phyloP scores from a whole-genome alignment of 2,329 filamentous ascomycete species.

The Triangularia setosa region DNA sequence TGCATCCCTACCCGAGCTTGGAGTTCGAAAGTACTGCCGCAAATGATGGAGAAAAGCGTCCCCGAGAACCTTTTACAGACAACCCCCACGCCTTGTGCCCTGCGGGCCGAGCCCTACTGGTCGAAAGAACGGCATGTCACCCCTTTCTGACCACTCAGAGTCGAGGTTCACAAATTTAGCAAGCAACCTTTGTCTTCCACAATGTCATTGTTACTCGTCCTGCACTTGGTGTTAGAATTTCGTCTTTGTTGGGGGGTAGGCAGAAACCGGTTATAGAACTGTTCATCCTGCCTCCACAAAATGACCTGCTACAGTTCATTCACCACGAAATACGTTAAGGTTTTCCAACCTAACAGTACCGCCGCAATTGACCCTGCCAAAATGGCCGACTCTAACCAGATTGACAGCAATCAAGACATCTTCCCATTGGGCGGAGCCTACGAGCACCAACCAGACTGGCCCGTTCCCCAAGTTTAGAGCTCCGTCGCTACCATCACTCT shows the following conservation, averaged over 20 bases:
- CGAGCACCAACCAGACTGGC: slow-evolving; percentile 16
- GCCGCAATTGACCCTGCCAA: neutral
- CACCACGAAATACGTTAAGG: neutral
- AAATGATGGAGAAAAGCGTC: too few species aligned
- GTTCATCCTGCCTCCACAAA: neutral
- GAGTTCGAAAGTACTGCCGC: neutral
- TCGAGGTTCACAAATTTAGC: too few species aligned
- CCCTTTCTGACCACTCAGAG: neutral
- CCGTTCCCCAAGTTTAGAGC: slow-evolving; percentile 17
- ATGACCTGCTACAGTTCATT: neutral
- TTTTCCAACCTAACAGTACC: neutral
- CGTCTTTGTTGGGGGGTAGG: neutral
- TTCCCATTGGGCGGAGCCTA: neutral
- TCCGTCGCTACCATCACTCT: slow-evolving; percentile 78
- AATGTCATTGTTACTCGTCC: neutral
- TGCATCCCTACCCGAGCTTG: neutral
- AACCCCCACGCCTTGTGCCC: too few species aligned
- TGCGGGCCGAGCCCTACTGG: too few species aligned
- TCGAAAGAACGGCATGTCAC: neutral
- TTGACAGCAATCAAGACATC: neutral
- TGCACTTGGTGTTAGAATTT: neutral
- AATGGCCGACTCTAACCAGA: neutral
- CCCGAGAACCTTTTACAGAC: too few species aligned
- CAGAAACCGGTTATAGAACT: too few species aligned
- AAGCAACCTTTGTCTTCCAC: neutral